A percentile compares a stretch with the other conserved stretches of the same genome.
phyloP scores from a whole-genome alignment of 352 stramenopile genomes.

The Phytophthora megakarya region DNA sequence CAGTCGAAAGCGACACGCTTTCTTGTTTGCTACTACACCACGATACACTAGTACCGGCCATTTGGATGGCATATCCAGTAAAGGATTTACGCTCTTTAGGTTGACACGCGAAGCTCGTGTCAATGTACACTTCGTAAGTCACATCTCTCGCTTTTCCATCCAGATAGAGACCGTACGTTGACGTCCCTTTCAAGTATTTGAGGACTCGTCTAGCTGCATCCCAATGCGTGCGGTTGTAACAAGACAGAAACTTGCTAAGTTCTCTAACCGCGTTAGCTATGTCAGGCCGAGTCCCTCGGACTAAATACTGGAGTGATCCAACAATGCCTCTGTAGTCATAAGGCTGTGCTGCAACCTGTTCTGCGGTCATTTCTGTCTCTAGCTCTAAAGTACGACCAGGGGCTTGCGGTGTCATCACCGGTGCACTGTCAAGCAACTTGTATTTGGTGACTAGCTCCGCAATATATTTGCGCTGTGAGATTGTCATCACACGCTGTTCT shows the following conservation, averaged over 20 bases:
- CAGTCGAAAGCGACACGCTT: too few relatives aligned
- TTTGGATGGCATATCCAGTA: neutral
- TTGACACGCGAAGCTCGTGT: constrained; percentile 1
- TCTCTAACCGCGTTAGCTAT: constrained; percentile 39
- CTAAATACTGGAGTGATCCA: too few relatives aligned
- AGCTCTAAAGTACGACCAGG: constrained; percentile 1
- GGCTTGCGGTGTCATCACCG: constrained; percentile 12
- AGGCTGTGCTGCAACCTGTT: constrained; percentile 28
- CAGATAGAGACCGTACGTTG: constrained; percentile 7
- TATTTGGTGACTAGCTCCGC: constrained; percentile 1
- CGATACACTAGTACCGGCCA: too few relatives aligned
- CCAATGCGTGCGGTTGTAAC: constrained; percentile 34
- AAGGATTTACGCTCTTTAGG: constrained; percentile 6
- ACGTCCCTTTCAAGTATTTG: too few relatives aligned
- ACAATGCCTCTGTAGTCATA: too few relatives aligned
- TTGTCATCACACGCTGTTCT: constrained; percentile 2
- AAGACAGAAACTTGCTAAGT: constrained; percentile 32
- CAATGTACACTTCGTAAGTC: neutral
- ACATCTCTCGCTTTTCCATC: constrained; percentile 1
- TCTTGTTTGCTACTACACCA: too few relatives aligned
- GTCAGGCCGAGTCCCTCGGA: too few relatives aligned
- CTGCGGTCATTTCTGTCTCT: constrained; percentile 22
- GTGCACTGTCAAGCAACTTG: neutral
- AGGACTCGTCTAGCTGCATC: constrained; percentile 24
- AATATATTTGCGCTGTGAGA: constrained; percentile 12